Conservation (phyloP, 2,329 filamentous ascomycete species). For the Ceratocystis diversiconidia region DNA sequence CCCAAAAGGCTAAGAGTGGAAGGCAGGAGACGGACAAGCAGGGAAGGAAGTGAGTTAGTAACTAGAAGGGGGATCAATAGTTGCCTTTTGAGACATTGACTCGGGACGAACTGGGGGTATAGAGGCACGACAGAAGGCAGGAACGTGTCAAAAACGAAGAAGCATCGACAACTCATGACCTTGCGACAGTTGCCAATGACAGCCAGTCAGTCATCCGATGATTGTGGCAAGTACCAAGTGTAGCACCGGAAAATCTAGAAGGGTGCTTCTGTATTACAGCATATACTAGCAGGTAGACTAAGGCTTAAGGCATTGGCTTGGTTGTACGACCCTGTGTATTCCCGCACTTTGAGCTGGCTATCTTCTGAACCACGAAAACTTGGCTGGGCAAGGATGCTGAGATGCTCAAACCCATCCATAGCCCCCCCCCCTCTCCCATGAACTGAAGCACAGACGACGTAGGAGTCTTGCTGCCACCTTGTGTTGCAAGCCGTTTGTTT, state of each 20-base stretch:
- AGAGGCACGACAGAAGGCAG: background rate
- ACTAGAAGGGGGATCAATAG: background rate
- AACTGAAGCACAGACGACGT: conserved; percentile 4
- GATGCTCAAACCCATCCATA: background rate
- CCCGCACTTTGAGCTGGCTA: background rate
- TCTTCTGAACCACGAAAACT: background rate
- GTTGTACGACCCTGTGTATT: no score
- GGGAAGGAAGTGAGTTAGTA: background rate
- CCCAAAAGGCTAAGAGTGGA: background rate
- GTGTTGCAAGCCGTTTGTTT: background rate
- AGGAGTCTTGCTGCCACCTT: background rate
- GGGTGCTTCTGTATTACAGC: no score
- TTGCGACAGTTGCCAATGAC: background rate
- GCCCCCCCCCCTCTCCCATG: background rate
- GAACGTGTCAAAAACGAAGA: background rate
- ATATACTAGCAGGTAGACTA: no score
- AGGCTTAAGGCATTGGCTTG: no score
- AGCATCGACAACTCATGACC: background rate
- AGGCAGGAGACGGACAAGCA: background rate
- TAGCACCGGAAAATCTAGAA: background rate
- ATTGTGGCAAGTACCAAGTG: background rate
- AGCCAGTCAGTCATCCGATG: background rate
- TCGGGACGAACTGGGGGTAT: conserved; percentile 1
- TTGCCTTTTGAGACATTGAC: conserved; percentile 1
- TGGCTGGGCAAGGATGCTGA: background rate